Conservation (phyloP, 257 asterid genomes). For the Ehretia macrophylla region DNA sequence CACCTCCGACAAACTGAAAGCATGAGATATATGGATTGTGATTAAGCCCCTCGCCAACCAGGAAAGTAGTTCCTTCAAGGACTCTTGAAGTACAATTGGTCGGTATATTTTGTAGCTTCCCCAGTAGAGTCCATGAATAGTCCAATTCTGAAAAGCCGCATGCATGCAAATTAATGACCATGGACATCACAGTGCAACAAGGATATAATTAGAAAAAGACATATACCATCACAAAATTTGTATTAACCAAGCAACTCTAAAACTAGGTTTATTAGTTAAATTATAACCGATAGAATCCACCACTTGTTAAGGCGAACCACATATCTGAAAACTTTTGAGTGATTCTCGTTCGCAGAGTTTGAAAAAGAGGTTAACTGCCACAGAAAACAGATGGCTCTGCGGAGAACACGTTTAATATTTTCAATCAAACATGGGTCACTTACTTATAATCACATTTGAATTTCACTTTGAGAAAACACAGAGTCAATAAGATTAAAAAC, state of each 20-base stretch:
- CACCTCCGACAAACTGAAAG: conserved; percentile 63
- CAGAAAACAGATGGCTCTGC: no score
- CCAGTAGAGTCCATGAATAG: conserved; percentile 93
- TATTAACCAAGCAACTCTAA: background rate
- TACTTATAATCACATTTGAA: no score
- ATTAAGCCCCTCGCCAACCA: conserved; percentile 77
- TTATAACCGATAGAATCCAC: background rate
- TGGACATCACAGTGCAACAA: background rate
- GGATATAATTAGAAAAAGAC: background rate
- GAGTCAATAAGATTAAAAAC: no score
- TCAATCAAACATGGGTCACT: no score
- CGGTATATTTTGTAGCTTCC: conserved; percentile 72
- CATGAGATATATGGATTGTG: conserved; percentile 64
- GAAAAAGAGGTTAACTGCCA: no score
- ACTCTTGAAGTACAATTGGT: conserved; percentile 68
- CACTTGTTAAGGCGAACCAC: background rate
- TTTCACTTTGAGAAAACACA: no score
- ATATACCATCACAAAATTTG: background rate
- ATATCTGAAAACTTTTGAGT: background rate
- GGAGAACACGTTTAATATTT: no score
- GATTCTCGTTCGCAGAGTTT: no score
- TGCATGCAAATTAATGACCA: background rate
- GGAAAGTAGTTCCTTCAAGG: conserved; percentile 74
- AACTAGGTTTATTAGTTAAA: background rate
- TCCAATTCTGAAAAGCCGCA: conserved; percentile 69